Base-by-base conservation (phyloP, 805 yeast species). In the Teunomyces atbi region DNA sequence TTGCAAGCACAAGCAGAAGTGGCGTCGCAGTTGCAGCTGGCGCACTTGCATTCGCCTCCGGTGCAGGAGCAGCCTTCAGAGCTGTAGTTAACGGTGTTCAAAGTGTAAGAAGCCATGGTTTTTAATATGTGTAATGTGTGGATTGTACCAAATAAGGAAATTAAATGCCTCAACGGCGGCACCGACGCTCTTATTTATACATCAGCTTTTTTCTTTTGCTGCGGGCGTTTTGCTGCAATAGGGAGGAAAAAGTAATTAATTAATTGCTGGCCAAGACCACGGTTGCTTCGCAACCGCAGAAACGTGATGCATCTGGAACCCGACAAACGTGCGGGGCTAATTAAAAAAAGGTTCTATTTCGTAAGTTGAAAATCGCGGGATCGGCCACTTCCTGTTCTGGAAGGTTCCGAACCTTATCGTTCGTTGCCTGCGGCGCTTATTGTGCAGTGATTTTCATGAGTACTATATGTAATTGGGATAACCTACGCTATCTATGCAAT, bases 11-110 rank as follows among this genome's bases (percentile, higher is more conserved):
- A 39, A 20, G 42, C 6, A 4, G 42, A 15, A 15, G 42, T 26
- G 42, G 11, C 5, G 15, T 21, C 33, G 21, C 42, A 39, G 15
- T 27, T 26, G 33, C 42, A 39, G 23, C 6, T 11, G 15, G 36
- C 11, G 18, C 30, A 44, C 26, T 29, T 34, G 32, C 49, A 46
- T 41, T 46, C 38, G 44, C 49, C 18, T 1, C 26, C 40, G 16
- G 45, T 38, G 39, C 49, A 46, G 4, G 43, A 13, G 41, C 49
- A 46, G 20, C 44, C 46, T 38, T 38, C 42, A 15, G 20, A 36
- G 30, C 34, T 19, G 45, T 46, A 42, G 49, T 42, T 46, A 27
- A 46, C 33, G 13, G 44, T 32, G 44, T 32, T 41, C 11, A 34
- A 32, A 33, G 44, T 41, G 44, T 41, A 33, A 16, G 44, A 37